Evolutionary conservation across 352 stramenopile species (phyloP), one percentile per base, ranked within the genome.

Genomic region (Pythium brassicae): DNA sequence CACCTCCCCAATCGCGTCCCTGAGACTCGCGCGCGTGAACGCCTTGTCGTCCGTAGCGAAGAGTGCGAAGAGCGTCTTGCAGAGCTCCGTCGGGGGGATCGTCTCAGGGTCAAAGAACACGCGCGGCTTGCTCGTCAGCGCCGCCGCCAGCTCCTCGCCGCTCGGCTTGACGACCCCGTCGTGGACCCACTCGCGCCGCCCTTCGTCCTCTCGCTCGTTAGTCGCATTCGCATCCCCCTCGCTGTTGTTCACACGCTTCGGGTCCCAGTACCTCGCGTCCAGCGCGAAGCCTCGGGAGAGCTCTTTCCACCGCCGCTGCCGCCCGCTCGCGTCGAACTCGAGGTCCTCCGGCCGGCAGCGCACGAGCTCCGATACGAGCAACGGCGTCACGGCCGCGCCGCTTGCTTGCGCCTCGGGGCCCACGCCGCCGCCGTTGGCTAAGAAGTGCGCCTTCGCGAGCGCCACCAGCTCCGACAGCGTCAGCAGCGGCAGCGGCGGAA

Each of bases 241-340:
- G 27, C 62, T 49, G 27, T 57, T 64, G 43, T 64, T 68, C 1
- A 65, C 75, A 14, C 74, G 72, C 25, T 65, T 61, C 34, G 77
- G 74, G 48, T 87, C 74, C 77, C 77, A 90, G 48, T 67, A 74
- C n/a, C 68, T 71, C 4, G 66, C 63, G 53, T 86, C 72, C 27
- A 90, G 60, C 43, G 85, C 57, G 53, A 88, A 90, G 0, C 80
- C 80, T 37, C 80, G 64, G 22, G 76, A 88, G 3, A 85, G 56
- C 35, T 90, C 78, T 43, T 67, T 67, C 78, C 75, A 88, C 10
- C 59, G 50, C 0, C 23, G 45, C 1, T 5, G 17, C 0, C 27
- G 29, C 19, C 10, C 32, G 25, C 40, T 37, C n/a, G 25, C 19
- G 49, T 66, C 47, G 26, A 50, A 68, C 32, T 62, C 60, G 27